phyloP scores from a whole-genome alignment of 169 alveolate genomes.

The Plasmodium vivax region DNA sequence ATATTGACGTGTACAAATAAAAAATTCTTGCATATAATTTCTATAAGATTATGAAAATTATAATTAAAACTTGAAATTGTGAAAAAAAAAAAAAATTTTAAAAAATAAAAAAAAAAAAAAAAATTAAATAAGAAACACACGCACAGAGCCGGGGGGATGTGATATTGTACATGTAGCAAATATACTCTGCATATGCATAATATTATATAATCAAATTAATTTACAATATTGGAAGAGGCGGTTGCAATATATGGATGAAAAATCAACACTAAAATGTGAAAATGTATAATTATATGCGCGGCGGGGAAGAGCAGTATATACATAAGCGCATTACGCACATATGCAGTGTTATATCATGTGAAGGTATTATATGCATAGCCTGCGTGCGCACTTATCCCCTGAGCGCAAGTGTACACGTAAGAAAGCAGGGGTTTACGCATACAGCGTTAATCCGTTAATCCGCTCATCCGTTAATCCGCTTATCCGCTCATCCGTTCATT shows the following conservation, averaged over 20 bases:
- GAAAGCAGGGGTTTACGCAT: not conserved
- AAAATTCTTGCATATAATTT: not conserved
- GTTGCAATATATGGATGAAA: constrained; percentile 12
- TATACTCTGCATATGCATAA: not conserved
- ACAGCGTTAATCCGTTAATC: not conserved
- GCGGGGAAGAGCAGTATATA: not conserved
- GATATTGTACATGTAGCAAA: constrained; percentile 7
- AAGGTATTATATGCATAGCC: not conserved
- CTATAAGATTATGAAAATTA: constrained; percentile 23
- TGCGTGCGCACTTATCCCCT: not conserved
- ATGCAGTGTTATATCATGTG: not conserved
- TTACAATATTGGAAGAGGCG: not conserved
- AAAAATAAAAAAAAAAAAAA: constrained; percentile 1
- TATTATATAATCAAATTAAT: constrained; percentile 4
- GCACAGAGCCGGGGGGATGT: not conserved
- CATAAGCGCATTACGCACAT: not conserved
- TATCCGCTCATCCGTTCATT: not conserved
- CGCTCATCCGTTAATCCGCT: too few species aligned
- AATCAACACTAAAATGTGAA: not conserved
- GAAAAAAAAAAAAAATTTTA: constrained; percentile 6
- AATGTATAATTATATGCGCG: not conserved
- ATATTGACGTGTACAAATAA: not conserved
- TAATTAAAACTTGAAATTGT: constrained; percentile 37
- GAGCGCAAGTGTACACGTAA: not conserved
- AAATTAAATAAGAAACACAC: constrained; percentile 10